phyloP scores from a whole-genome alignment of 2,329 filamentous ascomycete species.

The Dothideomycetes sp. region DNA sequence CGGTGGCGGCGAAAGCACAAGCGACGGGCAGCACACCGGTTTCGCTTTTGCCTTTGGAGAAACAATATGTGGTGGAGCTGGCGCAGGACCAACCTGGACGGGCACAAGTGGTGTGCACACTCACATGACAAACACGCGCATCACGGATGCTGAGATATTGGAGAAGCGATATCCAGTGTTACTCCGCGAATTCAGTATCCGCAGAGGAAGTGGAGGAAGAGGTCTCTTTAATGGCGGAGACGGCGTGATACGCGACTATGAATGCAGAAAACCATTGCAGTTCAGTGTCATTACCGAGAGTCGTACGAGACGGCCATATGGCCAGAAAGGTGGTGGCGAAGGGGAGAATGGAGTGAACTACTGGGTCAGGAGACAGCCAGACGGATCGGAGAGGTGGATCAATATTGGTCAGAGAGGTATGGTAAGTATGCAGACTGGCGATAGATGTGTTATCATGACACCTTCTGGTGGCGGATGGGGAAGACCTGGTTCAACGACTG shows the following conservation, averaged over 20 bases:
- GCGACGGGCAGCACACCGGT: constrained; percentile 39
- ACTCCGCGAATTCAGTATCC: constrained; percentile 52
- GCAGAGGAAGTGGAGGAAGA: constrained; percentile 47
- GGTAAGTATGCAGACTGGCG: constrained; percentile 60
- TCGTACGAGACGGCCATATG: constrained; percentile 62
- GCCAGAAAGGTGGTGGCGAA: constrained; percentile 66
- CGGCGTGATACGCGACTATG: constrained; percentile 62
- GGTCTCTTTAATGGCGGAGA: constrained; percentile 57
- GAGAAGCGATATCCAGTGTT: constrained; percentile 62
- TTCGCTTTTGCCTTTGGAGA: constrained; percentile 63
- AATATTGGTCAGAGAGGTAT: constrained; percentile 67
- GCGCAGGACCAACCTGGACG: constrained; percentile 57
- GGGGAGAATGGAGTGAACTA: constrained; percentile 67
- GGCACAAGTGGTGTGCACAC: constrained; percentile 60
- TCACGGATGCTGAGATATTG: constrained; percentile 64
- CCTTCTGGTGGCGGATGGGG: not conserved
- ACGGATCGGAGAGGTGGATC: constrained; percentile 39
- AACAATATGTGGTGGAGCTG: constrained; percentile 62
- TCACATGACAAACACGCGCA: constrained; percentile 72
- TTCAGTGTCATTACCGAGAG: constrained; percentile 65
- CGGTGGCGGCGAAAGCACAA: constrained; percentile 41
- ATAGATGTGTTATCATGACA: constrained; percentile 52
- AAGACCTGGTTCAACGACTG: not conserved
- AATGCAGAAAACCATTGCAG: constrained; percentile 62
- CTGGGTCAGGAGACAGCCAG: constrained; percentile 59